Evolutionary conservation across 176 grass and related monocot species (phyloP), one percentile per base, ranked within the genome.

Genomic region (Echinochloa phyllopogon): DNA sequence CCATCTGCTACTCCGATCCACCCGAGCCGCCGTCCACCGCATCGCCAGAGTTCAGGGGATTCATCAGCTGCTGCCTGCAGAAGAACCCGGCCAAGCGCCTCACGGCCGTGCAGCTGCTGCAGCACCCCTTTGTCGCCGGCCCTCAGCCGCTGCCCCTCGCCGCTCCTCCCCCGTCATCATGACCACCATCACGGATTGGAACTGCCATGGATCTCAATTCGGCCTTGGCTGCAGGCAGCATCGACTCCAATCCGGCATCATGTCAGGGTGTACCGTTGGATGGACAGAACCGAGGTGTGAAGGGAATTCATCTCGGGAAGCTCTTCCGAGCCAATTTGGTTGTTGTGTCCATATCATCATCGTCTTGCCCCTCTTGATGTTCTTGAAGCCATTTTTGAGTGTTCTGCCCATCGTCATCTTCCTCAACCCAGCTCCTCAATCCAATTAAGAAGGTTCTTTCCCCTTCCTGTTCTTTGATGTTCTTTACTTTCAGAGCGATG

Each of bases 61-160:
- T 99, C 85, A 90, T 99, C 45, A 53, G 80, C 72, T 88, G 80
- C 82, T 99, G 93, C 85, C 90, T 99, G 29, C 89, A 96, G 84
- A 99, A 95, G 94, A 92, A 99, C 36, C 93, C 89, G 0, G 75
- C 85, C 1, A 87, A 77, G 24, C 84, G 96, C 3, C 77, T 44
- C 48, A 82, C 77, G 0, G 93, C 91, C 42, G 23, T 82, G 6
- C 91, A 96, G 81, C 96, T 99, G 80, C 84, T 94, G 75, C 89
- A 94, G 69, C 96, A 99, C 89, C 93, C 96, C 0, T 99, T 99
- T 45, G 84, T 96, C 73, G 77, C 87, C 43, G n/a, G 60, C 2
- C 80, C 74, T 3, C 80, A 83, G 23, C 88, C 83, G 10, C 75
- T 41, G 60, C 84, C 90, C 1, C 70, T 80, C 18, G 80, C 81